These are phyloP conservation scores for Byssochlamys sp. DNA, from an alignment of 2,329 filamentous ascomycete genomes.

Conservation along the genomic window DNA sequence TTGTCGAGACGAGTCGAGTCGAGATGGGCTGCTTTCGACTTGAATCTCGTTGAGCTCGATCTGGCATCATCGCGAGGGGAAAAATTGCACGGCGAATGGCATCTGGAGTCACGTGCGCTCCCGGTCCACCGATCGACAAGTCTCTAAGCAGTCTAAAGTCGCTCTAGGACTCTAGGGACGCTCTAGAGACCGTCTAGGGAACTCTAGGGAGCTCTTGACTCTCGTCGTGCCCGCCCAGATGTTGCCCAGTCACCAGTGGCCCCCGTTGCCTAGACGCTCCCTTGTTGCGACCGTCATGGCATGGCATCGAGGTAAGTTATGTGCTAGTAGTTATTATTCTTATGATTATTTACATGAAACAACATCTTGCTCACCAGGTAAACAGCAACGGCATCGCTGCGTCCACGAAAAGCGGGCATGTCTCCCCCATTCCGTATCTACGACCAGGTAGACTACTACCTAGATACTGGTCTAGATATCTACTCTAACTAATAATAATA, in stretches of 20 bases:
- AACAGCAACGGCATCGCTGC: no score
- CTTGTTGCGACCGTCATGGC: background rate
- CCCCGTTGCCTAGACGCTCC: background rate
- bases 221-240: background rate
- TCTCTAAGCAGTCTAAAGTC: background rate
- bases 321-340: background rate
- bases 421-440: no score
- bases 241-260: background rate
- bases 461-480: no score
- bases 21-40: background rate
- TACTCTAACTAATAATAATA: no score
- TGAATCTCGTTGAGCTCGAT: slow-evolving; percentile 2
- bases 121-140: background rate
- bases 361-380: no score
- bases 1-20: background rate
- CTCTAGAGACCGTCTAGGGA: background rate
- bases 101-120: slow-evolving; percentile 3
- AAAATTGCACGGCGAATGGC: slow-evolving; percentile 8
- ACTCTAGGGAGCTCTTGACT: background rate
- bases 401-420: no score
- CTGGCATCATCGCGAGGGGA: slow-evolving; percentile 3
- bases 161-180: background rate
- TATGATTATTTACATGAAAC: no score
- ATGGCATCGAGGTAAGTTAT: background rate
- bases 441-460: no score